Evolutionary conservation across 768 basidiomycete species (phyloP), one percentile per base, ranked within the genome.

Genomic region (Trametes gibbosa): DNA sequence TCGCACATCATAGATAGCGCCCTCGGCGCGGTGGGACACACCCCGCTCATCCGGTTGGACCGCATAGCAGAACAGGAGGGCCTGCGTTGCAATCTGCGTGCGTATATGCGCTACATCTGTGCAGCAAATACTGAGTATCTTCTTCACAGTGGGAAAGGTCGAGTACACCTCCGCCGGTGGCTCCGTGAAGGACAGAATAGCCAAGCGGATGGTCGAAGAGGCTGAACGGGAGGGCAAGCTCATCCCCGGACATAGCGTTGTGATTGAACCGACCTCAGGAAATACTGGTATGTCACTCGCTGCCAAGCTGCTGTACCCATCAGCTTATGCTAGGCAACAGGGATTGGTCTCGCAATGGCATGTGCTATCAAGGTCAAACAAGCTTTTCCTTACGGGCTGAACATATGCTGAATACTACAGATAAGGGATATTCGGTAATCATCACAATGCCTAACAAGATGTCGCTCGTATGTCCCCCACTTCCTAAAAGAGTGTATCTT

Each of bases 371-470:
- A 95, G 85, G 96, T 93, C 68, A 61, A 53, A 61, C 58, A 43
- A 53, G 53, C 29, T 49, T 21, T 19, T 3, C 16, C 39, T 40
- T 32, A 13, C 35, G 16, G 41, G 62, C 71, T 42, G 68, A 72
- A 76, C 59, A 66, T 69, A 65, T 79, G 72, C 85, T 88, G 86
- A 88, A 90, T 89, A 86, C 84, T 80, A 73, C 74, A 85, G 83
- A 83, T 84, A 86, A 92, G 92, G 91, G 90, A 77, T 93, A 93
- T 84, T 84, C 89, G 39, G 86, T 92, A 61, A 89, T 94, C 68
- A 93, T 93, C 73, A 89, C 87, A 63, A 77, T 97, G 73, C 95
- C 95, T 37, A 86, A 93, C 70, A 98, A 98, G 78, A 98, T 98
- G 96, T 94, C 92, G 5, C 72, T 85, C 56, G 86, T 87, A 65